Evolutionary conservation across 2,329 filamentous ascomycete genomes (phyloP), one percentile per base, ranked within the genome.

Genomic region (Ophiostoma sp.): DNA sequence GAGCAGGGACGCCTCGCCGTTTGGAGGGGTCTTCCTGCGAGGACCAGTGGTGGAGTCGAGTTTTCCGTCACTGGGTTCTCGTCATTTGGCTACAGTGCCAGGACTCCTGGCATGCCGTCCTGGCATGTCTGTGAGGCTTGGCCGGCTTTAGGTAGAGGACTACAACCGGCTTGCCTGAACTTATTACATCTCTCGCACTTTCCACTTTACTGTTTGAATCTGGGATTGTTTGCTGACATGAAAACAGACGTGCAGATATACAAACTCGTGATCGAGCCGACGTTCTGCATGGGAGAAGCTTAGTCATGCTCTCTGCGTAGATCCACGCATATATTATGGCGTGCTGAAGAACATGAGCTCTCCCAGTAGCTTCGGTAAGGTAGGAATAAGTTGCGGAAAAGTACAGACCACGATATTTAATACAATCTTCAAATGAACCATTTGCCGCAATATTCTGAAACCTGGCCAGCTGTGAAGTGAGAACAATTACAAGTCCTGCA

Each of bases 41-140:
- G 82, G 89, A 91, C 79, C 76, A 84, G 89, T 91, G 88, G 89
- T 91, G 88, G 86, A 91, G 89, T 90, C 86, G 76, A 80, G 69
- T 62, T 65, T 62, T 52, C 66, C 64, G 66, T 70, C 76, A 77
- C 74, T 75, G 73, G 75, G 69, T 71, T 73, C 77, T 78, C 77
- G 79, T 87, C n/a, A 87, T 87, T 81, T 81, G 82, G 84, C 83
- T 89, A 83, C 80, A 80, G 87, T 81, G 85, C 80, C 76, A 77
- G 75, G 75, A 74, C 73, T 71, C 75, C 76, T 74, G 78, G 75
- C 79, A 80, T 78, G 80, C 80, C 87, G 88, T 91, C 84, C 86
- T 83, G 81, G 76, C 73, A 71, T 69, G 69, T 73, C 75, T 73
- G 72, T 70, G 69, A 68, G 69, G 73, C 69, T 71, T 70, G 75